Evolutionary conservation across 2,329 filamentous ascomycete species (phyloP).

Genomic region (Fusarium pininemorale): DNA sequence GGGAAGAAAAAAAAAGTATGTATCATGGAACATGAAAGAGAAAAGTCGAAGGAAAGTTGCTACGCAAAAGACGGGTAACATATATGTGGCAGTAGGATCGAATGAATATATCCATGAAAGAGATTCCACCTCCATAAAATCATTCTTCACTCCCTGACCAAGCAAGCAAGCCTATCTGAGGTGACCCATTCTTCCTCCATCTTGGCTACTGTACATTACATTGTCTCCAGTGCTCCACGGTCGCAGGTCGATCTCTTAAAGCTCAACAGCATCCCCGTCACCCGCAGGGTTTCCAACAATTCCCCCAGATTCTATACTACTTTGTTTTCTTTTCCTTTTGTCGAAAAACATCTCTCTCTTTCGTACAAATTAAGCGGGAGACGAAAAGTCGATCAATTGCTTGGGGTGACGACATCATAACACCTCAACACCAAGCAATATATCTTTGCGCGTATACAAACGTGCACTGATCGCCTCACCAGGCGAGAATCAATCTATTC

Average conservation of each 20-base stretch:
- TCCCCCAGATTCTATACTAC: slow-evolving; percentile 26
- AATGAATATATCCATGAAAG: neutral
- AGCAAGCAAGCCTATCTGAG: slow-evolving; percentile 38
- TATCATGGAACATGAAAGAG: neutral
- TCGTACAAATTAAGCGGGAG: neutral
- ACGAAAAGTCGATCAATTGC: neutral
- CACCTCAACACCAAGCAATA: slow-evolving; percentile 25
- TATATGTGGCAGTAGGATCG: neutral
- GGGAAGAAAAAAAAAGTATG: neutral
- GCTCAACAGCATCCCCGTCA: slow-evolving; percentile 34
- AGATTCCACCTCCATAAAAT: slow-evolving; percentile 16
- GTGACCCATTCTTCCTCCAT: slow-evolving; percentile 39
- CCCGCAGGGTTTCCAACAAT: slow-evolving; percentile 22
- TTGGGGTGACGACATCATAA: slow-evolving; percentile 1
- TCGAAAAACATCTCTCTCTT: neutral
- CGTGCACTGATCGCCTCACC: slow-evolving; percentile 9
- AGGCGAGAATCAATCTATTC: slow-evolving; percentile 11
- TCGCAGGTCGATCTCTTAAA: slow-evolving; percentile 39
- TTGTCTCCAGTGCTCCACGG: slow-evolving; percentile 21
- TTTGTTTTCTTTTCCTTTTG: slow-evolving; percentile 8
- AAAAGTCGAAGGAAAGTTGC: neutral
- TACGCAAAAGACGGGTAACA: neutral
- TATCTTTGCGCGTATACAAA: slow-evolving; percentile 2
- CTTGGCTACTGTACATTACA: slow-evolving; percentile 15
- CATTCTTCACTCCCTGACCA: slow-evolving; percentile 30